Conservation (phyloP, 2,329 filamentous ascomycete species). For the Aspergillus pseudotamarii region DNA sequence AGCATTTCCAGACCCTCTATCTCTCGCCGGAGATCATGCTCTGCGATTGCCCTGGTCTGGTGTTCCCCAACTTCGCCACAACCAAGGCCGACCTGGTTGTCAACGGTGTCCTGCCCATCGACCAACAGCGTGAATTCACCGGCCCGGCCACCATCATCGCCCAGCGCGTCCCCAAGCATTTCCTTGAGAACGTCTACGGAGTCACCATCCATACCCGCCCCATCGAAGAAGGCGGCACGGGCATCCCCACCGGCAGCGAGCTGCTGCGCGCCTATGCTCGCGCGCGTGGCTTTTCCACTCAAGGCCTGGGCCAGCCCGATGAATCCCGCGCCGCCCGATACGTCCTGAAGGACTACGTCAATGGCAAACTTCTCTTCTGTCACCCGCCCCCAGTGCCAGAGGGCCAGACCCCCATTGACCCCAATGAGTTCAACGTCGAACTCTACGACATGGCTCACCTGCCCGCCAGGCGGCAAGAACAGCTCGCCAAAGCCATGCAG, state of each 20-base stretch:
- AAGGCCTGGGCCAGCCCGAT: slow-evolving; percentile 87
- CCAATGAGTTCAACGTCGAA: slow-evolving; percentile 79
- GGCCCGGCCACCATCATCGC: slow-evolving; percentile 84
- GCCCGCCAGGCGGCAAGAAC: slow-evolving; percentile 74
- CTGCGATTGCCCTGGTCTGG: slow-evolving; percentile 97
- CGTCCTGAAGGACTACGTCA: slow-evolving; percentile 96
- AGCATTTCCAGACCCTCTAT: slow-evolving; percentile 98
- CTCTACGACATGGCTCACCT: slow-evolving; percentile 83
- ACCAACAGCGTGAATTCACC: slow-evolving; percentile 90
- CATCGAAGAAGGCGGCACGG: slow-evolving; percentile 89
- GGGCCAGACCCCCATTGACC: slow-evolving; percentile 58
- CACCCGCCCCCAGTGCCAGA: slow-evolving; percentile 71
- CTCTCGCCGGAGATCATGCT: slow-evolving; percentile 86
- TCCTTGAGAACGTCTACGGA: slow-evolving; percentile 91
- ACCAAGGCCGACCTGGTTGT: slow-evolving; percentile 96
- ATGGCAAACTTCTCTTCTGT: slow-evolving; percentile 89
- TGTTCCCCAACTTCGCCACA: slow-evolving; percentile 96
- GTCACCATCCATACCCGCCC: slow-evolving; percentile 82
- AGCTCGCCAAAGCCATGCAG: slow-evolving; percentile 53
- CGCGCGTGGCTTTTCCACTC: slow-evolving; percentile 87
- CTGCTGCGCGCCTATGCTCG: slow-evolving; percentile 82
- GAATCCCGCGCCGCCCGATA: slow-evolving; percentile 88
- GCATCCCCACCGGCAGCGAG: slow-evolving; percentile 80
- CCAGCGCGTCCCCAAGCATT: slow-evolving; percentile 80
- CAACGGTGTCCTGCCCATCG: slow-evolving; percentile 92